Conservation (phyloP, 164 flowering plant genomes). For the Buxus sempervirens region DNA sequence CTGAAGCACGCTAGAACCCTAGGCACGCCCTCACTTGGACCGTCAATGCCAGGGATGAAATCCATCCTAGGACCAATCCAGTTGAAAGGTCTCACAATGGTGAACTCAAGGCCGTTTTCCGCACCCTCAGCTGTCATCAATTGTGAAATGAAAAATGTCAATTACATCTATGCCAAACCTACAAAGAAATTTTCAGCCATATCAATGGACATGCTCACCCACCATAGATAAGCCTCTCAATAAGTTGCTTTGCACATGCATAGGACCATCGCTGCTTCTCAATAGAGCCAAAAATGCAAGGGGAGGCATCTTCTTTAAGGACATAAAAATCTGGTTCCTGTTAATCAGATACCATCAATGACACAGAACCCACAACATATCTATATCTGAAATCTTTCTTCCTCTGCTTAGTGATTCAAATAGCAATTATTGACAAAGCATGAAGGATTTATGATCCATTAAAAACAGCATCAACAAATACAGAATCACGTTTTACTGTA, state of each 20-base stretch:
- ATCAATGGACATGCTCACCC: constrained; percentile 4
- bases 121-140: constrained; percentile 64
- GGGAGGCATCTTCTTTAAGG: constrained; percentile 71
- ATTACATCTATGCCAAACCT: neutral
- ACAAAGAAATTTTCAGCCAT: neutral
- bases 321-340: constrained; percentile 75
- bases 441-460: neutral
- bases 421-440: neutral
- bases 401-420: neutral
- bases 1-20: constrained; percentile 90
- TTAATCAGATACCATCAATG: constrained; percentile 9
- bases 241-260: constrained; percentile 92
- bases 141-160: neutral
- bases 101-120: constrained; percentile 70
- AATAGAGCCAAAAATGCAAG: constrained; percentile 80
- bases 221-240: constrained; percentile 90
- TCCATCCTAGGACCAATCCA: constrained; percentile 96
- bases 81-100: constrained; percentile 84
- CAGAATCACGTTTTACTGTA: neutral
- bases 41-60: constrained; percentile 89
- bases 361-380: neutral
- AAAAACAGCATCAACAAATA: neutral
- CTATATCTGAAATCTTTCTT: neutral
- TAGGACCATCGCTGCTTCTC: constrained; percentile 96
- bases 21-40: constrained; percentile 90